Base-by-base conservation (phyloP, 805 yeast species). In the Metschnikowia matae region DNA sequence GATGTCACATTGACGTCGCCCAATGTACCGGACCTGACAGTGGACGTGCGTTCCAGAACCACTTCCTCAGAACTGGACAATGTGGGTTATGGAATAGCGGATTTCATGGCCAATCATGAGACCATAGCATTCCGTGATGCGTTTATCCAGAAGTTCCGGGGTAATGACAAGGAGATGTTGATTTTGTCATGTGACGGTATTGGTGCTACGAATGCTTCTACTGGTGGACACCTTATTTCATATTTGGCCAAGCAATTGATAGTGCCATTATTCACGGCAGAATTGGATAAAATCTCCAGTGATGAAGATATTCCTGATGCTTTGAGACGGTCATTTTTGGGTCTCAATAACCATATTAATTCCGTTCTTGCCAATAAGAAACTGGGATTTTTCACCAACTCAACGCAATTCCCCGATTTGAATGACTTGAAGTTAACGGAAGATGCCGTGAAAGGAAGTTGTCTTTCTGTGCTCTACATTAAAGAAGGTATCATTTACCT, bases 1-100 rank as follows among this genome's bases (percentile, higher is more conserved):
- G 99, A 94, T 73, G 96, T 94, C 21, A 94, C 99, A 0, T 77
- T 92, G 54, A 89, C 96, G 1, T 86, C 96, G 0, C 84, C 90
- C 14, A 77, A 85, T 13, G 87, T 91, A 6, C 98, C 97, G 7
- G 98, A 92, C 67, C 96, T 91, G 66, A 76, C 81, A 10, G 81
- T 81, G 11, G 84, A 87, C 59, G 80, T 87, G 57, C 85, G 99
- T 70, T 85, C 94, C 17, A 82, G 99, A 59, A 89, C 97, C 0
- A 87, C 96, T 0, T 92, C 91, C 14, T 85, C 96, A 0, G 85
- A 82, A 45, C 68, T 89, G 20, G 84, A 85, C 44, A 81, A 80
- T 42, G 79, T 87, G 71, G 83, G 89, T 0, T 89, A 90, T 62
- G 99, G 99, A 63, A 90, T 94, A 45, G 86, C 97, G 1, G 99